Percentiles rank a stretch among this genome's conserved stretches.
Evolutionary conservation across 2,329 filamentous ascomycete species (phyloP).

Genomic region (Ascochyta lentis): DNA sequence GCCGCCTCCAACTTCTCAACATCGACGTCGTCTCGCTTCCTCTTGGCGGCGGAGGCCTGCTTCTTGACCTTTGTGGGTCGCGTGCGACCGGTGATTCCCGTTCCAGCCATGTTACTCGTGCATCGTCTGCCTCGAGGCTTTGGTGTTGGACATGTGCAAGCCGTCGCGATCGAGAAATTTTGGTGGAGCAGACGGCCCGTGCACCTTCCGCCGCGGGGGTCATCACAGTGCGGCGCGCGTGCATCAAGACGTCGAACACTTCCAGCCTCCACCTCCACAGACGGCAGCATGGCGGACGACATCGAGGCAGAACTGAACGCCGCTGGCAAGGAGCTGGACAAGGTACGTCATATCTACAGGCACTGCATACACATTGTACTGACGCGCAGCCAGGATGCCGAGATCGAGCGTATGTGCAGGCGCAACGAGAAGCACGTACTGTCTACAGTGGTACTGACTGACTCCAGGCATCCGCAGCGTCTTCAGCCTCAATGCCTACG

Average conservation of each 20-base stretch:
- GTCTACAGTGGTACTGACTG: background rate
- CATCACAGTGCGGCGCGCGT: background rate
- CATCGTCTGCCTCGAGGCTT: slow-evolving; percentile 5
- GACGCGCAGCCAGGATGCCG: slow-evolving; percentile 71
- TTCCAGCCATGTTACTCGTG: slow-evolving; percentile 34
- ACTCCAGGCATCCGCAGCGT: slow-evolving; percentile 75
- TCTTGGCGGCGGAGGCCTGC: slow-evolving; percentile 59
- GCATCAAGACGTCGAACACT: background rate
- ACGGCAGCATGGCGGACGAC: slow-evolving; percentile 56
- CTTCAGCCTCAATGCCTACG: slow-evolving; percentile 86
- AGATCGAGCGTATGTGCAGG: slow-evolving; percentile 74
- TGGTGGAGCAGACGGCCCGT: slow-evolving; percentile 33
- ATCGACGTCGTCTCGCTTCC: slow-evolving; percentile 61
- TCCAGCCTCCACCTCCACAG: slow-evolving; percentile 7
- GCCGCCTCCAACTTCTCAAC: slow-evolving; percentile 55
- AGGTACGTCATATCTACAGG: slow-evolving; percentile 58
- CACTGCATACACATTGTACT: slow-evolving; percentile 10
- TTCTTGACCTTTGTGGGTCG: slow-evolving; percentile 63
- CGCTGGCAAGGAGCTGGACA: slow-evolving; percentile 89
- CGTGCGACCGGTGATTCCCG: slow-evolving; percentile 51
- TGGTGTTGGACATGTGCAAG: background rate
- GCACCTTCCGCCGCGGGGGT: slow-evolving; percentile 33
- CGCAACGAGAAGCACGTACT: background rate
- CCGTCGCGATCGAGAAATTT: slow-evolving; percentile 24
- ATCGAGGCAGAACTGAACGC: slow-evolving; percentile 77